Evolutionary conservation across 495 filamentous ascomycete genomes (phyloP).

Genomic region (Talaromyces thailandensis): DNA sequence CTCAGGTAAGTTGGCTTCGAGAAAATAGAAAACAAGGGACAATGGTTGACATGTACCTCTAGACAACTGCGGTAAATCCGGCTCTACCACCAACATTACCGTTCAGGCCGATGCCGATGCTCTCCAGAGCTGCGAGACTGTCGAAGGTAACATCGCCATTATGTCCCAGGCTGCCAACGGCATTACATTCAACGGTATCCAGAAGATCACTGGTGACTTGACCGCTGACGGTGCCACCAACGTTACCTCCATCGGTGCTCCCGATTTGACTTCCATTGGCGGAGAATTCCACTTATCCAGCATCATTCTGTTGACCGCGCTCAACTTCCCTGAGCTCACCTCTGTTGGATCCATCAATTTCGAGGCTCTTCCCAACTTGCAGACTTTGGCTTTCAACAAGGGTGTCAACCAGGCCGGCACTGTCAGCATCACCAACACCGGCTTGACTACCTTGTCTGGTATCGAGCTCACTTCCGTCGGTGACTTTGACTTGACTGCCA

Average conservation of each 20-base stretch:
- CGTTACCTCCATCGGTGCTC: slow-evolving; percentile 47
- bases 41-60: neutral
- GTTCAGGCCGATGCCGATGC: slow-evolving; percentile 63
- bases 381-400: slow-evolving; percentile 52
- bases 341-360: slow-evolving; percentile 58
- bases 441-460: slow-evolving; percentile 62
- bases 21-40: neutral
- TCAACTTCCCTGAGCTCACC: slow-evolving; percentile 55
- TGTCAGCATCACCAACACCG: slow-evolving; percentile 75
- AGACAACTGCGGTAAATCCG: slow-evolving; percentile 17
- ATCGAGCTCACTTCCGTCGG: slow-evolving; percentile 60
- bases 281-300: slow-evolving; percentile 57
- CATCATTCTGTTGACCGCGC: slow-evolving; percentile 53
- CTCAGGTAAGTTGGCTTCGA: slow-evolving; percentile 12
- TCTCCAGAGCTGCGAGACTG: slow-evolving; percentile 55
- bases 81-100: slow-evolving; percentile 51
- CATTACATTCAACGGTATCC: slow-evolving; percentile 38
- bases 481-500: slow-evolving; percentile 72
- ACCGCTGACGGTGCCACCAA: slow-evolving; percentile 46
- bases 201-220: slow-evolving; percentile 61
- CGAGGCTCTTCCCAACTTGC: slow-evolving; percentile 63
- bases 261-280: slow-evolving; percentile 39
- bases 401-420: slow-evolving; percentile 54
- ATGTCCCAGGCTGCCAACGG: slow-evolving; percentile 36
- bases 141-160: slow-evolving; percentile 65